Evolutionary conservation across 2,329 filamentous ascomycete genomes (phyloP).

Genomic region (Alternaria triticina): DNA sequence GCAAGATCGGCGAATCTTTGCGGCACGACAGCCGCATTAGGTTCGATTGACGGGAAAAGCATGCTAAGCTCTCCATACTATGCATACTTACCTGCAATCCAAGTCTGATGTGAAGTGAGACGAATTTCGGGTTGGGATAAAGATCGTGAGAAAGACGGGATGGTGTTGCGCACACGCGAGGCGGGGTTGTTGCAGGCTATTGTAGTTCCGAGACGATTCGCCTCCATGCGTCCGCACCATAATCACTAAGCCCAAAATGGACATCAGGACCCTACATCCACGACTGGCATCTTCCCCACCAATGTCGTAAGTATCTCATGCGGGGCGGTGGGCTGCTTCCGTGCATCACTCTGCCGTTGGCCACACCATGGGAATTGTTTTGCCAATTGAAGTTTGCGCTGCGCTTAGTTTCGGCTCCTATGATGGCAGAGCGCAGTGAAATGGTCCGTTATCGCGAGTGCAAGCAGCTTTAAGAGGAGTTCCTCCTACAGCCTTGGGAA

Average conservation of each 20-base stretch:
- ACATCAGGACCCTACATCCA: slow-evolving; percentile 36
- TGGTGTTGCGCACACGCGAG: slow-evolving; percentile 24
- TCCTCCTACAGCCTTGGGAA: background rate
- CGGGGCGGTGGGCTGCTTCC: slow-evolving; percentile 25
- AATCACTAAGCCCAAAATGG: slow-evolving; percentile 28
- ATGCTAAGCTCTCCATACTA: slow-evolving; percentile 12
- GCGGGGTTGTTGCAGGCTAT: slow-evolving; percentile 31
- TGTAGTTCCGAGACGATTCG: slow-evolving; percentile 22
- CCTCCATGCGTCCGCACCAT: slow-evolving; percentile 8
- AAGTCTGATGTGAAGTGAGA: background rate
- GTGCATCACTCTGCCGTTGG: slow-evolving; percentile 15
- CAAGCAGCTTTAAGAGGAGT: slow-evolving; percentile 20
- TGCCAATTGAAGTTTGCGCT: slow-evolving; percentile 25
- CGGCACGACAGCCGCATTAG: background rate
- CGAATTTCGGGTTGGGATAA: background rate
- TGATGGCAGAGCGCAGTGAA: slow-evolving; percentile 14
- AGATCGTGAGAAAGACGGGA: slow-evolving; percentile 3
- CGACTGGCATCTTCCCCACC: slow-evolving; percentile 32
- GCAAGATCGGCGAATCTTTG: slow-evolving; percentile 4
- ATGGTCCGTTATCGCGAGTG: slow-evolving; percentile 33
- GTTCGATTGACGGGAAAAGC: slow-evolving; percentile 3
- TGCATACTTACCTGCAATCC: slow-evolving; percentile 1
- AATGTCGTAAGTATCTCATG: slow-evolving; percentile 34
- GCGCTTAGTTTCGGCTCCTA: slow-evolving; percentile 34
- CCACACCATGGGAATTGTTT: slow-evolving; percentile 29